Evolutionary conservation across 2,329 filamentous ascomycete genomes (phyloP), one percentile per base, ranked within the genome.

Genomic region (Dactylonectria estremocensis): DNA sequence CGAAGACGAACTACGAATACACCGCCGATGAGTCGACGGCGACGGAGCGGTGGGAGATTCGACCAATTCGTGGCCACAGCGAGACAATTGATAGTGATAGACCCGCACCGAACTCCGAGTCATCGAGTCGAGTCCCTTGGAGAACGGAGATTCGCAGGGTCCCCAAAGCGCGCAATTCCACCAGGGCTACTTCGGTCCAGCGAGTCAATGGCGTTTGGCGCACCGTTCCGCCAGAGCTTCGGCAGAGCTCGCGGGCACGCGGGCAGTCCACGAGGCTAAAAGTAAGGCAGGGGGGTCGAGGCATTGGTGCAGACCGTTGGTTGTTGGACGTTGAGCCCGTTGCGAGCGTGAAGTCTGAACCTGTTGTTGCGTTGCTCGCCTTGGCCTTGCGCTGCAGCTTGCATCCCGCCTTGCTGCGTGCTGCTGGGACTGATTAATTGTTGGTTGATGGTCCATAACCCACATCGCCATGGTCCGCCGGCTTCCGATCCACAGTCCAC

Each of bases 191-290:
- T 64, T 64, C 69, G 53, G 61, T 69, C 72, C 72, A 76, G 71
- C 73, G 64, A 74, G 68, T 74, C 64, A 64, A 64, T 45, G 35
- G 33, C 16, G 53, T 37, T 33, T 58, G 58, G 52, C 56, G 60
- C 49, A 37, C 24, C 50, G 55, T 59, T 54, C 65, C 50, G 61
- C 50, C 61, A 63, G 28, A 63, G 40, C 50, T 33, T 33, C 28
- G 50, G 33, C 50, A 53, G 50, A 53, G 50, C 56, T 43, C 58
- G 62, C 49, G 61, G 61, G 74, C 74, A 76, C 74, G 74, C 70
- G 74, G 74, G 65, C 74, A 75, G 59, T 58, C 73, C 72, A 76
- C 71, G 74, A 73, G 74, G 69, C 74, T 76, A 76, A 73, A 69
- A 28, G 24, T 74, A 59, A 71, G 74, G 70, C 69, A 71, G 66